Evolutionary conservation across 2,329 filamentous ascomycete genomes (phyloP).

Genomic region (Sarocladiaceae sp.): DNA sequence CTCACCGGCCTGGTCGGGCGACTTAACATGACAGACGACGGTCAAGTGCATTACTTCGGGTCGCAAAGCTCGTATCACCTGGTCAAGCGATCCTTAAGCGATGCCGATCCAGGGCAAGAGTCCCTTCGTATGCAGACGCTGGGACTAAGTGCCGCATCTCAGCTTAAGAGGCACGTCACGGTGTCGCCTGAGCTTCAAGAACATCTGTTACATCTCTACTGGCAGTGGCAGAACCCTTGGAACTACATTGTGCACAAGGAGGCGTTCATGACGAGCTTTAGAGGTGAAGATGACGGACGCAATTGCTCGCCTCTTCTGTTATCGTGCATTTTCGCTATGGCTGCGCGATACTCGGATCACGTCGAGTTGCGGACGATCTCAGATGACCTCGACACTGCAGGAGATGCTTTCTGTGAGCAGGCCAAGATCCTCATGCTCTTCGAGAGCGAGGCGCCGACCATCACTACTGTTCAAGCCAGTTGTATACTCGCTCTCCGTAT

Average conservation of each 20-base stretch:
- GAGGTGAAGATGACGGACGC: conserved; percentile 11
- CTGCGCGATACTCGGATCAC: conserved; percentile 19
- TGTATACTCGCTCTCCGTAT: conserved; percentile 16
- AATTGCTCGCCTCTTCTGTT: conserved; percentile 19
- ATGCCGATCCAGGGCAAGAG: too few species aligned
- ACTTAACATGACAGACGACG: conserved; percentile 15
- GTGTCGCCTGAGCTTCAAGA: conserved; percentile 18
- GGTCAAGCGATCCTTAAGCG: conserved; percentile 9
- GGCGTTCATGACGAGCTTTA: conserved; percentile 15
- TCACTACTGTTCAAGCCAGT: conserved; percentile 19
- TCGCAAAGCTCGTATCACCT: conserved; percentile 20
- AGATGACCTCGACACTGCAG: conserved; percentile 18
- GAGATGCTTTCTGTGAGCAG: conserved; percentile 16
- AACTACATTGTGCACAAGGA: conserved; percentile 20
- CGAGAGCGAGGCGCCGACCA: conserved; percentile 18
- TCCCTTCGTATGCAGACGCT: too few species aligned
- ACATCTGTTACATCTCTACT: conserved; percentile 22
- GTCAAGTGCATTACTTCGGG: conserved; percentile 21
- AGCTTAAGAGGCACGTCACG: conserved; percentile 11
- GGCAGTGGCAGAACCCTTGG: conserved; percentile 23
- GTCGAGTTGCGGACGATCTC: conserved; percentile 15
- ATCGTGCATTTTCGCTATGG: conserved; percentile 17
- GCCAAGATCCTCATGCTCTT: conserved; percentile 18
- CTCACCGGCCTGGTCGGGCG: conserved; percentile 15
- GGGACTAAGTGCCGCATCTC: conserved; percentile 13